A percentile compares a stretch with the other conserved stretches of the same genome.
Conservation (phyloP, 2,329 filamentous ascomycete genomes). For the Botrytis sinoallii region DNA sequence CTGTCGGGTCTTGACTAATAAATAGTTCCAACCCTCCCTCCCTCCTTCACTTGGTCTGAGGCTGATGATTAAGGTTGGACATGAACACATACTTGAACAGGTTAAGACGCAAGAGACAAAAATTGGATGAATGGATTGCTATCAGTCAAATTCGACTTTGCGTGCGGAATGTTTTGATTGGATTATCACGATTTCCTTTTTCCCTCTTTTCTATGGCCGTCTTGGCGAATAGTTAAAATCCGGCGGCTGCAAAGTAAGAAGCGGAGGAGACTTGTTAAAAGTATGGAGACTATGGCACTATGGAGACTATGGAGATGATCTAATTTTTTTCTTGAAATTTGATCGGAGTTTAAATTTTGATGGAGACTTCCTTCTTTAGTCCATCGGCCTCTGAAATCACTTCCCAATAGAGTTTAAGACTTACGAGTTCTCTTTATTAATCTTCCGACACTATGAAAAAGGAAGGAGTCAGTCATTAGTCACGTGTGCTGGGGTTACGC, state of each 20-base stretch:
- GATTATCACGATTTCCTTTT: not conserved
- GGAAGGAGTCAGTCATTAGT: not conserved
- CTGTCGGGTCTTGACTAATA: not conserved
- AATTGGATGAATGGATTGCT: not conserved
- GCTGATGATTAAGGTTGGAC: not conserved
- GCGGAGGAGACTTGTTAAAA: not conserved
- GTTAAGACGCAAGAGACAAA: not conserved
- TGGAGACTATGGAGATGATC: conserved; percentile 5
- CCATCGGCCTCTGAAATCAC: not conserved
- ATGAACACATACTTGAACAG: not conserved
- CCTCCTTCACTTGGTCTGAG: not conserved
- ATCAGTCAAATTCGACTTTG: not conserved
- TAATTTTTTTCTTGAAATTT: not conserved
- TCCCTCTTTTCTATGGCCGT: not conserved
- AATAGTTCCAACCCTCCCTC: not conserved
- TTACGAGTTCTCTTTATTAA: not conserved
- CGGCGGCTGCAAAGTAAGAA: conserved; percentile 12
- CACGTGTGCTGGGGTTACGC: not conserved
- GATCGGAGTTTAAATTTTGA: not conserved
- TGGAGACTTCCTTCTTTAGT: not conserved
- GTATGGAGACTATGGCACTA: not conserved
- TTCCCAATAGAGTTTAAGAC: not conserved
- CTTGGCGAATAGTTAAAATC: conserved; percentile 1
- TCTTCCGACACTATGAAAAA: not conserved
- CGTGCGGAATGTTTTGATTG: not conserved